Conservation (phyloP, 2,329 filamentous ascomycete genomes). For the Cylindrodendrum hubeiense region DNA sequence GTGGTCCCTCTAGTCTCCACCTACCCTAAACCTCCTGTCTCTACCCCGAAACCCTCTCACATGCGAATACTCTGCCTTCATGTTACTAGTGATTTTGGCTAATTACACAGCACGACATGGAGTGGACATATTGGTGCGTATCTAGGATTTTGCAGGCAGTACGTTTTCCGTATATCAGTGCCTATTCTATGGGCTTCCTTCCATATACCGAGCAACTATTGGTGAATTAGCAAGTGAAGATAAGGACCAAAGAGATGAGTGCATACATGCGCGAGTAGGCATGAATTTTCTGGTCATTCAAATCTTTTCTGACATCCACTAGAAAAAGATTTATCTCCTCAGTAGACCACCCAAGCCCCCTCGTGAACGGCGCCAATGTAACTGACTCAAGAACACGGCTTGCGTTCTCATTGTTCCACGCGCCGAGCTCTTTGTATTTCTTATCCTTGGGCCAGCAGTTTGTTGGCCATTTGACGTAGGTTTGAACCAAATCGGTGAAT, state of each 20-base stretch:
- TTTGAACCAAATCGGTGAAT: neutral
- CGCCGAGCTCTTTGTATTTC: constrained; percentile 7
- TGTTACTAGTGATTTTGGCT: too few species aligned
- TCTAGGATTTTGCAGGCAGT: too few species aligned
- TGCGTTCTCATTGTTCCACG: constrained; percentile 19
- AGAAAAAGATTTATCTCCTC: constrained; percentile 26
- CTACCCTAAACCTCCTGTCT: too few species aligned
- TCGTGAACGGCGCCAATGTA: constrained; percentile 18
- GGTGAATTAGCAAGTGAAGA: neutral
- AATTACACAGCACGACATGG: too few species aligned
- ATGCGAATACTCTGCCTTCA: too few species aligned
- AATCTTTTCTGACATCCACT: constrained; percentile 25
- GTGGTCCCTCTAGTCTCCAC: too few species aligned
- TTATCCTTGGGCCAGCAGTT: constrained; percentile 25
- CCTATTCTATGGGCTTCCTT: neutral
- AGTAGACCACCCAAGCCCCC: constrained; percentile 24
- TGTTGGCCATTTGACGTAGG: constrained; percentile 6
- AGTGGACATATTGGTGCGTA: too few species aligned
- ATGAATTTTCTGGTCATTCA: constrained; percentile 21
- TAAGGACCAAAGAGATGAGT: neutral
- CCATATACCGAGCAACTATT: neutral
- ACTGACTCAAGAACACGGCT: neutral
- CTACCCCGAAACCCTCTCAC: too few species aligned
- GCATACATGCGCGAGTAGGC: constrained; percentile 32
- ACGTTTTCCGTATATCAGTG: too few species aligned